Conservation (phyloP, 805 yeast species). For the Candida pseudoglaebosa region DNA sequence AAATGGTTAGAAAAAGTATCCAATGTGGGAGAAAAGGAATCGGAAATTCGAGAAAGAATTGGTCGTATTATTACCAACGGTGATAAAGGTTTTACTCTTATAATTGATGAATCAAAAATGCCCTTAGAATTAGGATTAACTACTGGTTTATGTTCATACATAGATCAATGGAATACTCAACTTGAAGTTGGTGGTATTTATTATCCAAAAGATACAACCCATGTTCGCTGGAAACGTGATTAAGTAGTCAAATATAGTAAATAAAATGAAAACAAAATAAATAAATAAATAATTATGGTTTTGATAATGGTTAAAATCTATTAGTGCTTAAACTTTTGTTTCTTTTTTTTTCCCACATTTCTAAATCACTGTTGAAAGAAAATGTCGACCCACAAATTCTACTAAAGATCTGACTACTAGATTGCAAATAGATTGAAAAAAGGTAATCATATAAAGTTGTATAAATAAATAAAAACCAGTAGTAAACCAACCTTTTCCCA, state of each 20-base stretch:
- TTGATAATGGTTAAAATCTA: not conserved
- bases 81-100: constrained; percentile 49
- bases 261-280: no score
- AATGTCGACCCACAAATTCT: no score
- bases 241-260: no score
- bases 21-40: constrained; percentile 60
- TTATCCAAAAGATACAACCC: constrained; percentile 46
- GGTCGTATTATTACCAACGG: constrained; percentile 56
- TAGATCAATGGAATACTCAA: constrained; percentile 67
- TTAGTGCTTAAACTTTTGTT: no score
- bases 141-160: constrained; percentile 55
- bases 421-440: no score
- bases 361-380: no score
- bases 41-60: constrained; percentile 62
- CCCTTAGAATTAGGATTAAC: constrained; percentile 56
- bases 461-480: not conserved
- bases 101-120: constrained; percentile 51
- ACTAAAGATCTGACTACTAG: no score
- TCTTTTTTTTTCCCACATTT: no score
- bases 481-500: not conserved
- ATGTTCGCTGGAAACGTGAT: constrained; percentile 56
- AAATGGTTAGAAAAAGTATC: constrained; percentile 53
- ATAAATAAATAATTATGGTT: no score
- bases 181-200: constrained; percentile 64
- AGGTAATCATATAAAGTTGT: not conserved